These are phyloP conservation scores for Trichoderma sp. DNA, from an alignment of 2,329 filamentous ascomycete genomes.

Conservation along the genomic window DNA sequence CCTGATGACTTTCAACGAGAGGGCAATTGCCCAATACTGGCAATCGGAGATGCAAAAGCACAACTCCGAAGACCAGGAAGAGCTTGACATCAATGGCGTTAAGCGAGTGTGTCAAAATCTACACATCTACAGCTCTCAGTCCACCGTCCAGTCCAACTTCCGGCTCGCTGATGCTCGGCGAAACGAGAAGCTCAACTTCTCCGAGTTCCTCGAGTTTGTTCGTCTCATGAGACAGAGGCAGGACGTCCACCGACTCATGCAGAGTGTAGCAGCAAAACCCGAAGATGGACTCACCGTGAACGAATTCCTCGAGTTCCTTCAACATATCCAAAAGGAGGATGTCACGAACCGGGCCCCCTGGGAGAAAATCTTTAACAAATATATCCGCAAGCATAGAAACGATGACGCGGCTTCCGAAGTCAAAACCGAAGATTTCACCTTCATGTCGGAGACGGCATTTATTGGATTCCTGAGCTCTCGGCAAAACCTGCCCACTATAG, in stretches of 20 bases:
- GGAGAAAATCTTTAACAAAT: constrained; percentile 69
- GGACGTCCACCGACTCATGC: constrained; percentile 75
- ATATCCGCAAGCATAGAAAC: constrained; percentile 57
- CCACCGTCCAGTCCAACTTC: constrained; percentile 72
- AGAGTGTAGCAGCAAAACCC: constrained; percentile 54
- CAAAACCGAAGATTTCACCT: constrained; percentile 43
- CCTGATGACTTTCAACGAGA: constrained; percentile 78
- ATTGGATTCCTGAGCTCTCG: constrained; percentile 72
- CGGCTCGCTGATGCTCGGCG: constrained; percentile 63
- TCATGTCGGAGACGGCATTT: constrained; percentile 77
- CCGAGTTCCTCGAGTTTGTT: constrained; percentile 81
- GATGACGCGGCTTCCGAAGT: constrained; percentile 45
- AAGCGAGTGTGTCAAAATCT: constrained; percentile 82
- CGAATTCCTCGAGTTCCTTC: constrained; percentile 75
- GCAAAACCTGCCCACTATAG: constrained; percentile 65
- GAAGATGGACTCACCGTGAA: constrained; percentile 64
- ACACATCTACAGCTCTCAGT: constrained; percentile 84
- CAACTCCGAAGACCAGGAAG: constrained; percentile 58
- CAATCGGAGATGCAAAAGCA: constrained; percentile 74
- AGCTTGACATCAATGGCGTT: constrained; percentile 73
- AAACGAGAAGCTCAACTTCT: constrained; percentile 67
- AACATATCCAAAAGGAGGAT: constrained; percentile 70
- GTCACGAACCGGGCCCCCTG: constrained; percentile 63
- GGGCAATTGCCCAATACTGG: constrained; percentile 82
- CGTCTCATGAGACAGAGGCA: constrained; percentile 76